Evolutionary conservation across 179 eudicot genomes (phyloP).

Genomic region (Silene noctiflora): DNA sequence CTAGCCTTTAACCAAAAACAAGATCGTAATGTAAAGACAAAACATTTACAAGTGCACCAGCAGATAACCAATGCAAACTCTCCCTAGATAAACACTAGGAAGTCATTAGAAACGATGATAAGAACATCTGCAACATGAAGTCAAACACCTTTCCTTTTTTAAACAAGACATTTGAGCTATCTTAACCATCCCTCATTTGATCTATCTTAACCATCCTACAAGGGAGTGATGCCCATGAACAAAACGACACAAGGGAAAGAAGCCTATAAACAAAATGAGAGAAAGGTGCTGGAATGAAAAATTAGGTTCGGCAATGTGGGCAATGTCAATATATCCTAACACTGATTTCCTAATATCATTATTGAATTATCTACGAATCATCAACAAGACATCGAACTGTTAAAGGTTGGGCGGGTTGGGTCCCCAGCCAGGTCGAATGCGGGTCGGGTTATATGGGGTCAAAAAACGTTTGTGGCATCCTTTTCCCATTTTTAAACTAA

Average conservation of each 20-base stretch:
- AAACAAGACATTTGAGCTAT: neutral
- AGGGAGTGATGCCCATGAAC: too few species aligned
- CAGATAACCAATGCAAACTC: neutral
- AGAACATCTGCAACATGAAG: conserved; percentile 5
- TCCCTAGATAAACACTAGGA: neutral
- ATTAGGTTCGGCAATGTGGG: neutral
- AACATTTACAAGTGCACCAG: neutral
- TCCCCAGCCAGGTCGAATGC: too few species aligned
- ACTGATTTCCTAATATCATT: neutral
- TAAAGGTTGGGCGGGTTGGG: too few species aligned
- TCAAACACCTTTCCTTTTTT: neutral
- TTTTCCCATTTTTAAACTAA: too few species aligned
- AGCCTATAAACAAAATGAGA: too few species aligned
- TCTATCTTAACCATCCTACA: neutral
- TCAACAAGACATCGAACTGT: too few species aligned
- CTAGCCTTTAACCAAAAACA: conserved; percentile 41
- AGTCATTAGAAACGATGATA: neutral
- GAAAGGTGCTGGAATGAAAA: neutral
- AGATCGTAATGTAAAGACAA: neutral
- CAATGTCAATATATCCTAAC: neutral
- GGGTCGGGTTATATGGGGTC: too few species aligned
- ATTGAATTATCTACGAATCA: neutral
- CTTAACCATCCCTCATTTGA: neutral
- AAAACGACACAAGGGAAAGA: too few species aligned
- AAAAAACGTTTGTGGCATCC: too few species aligned